Evolutionary conservation across 2,329 filamentous ascomycete species (phyloP).

Genomic region (Curvularia eragrostidis): DNA sequence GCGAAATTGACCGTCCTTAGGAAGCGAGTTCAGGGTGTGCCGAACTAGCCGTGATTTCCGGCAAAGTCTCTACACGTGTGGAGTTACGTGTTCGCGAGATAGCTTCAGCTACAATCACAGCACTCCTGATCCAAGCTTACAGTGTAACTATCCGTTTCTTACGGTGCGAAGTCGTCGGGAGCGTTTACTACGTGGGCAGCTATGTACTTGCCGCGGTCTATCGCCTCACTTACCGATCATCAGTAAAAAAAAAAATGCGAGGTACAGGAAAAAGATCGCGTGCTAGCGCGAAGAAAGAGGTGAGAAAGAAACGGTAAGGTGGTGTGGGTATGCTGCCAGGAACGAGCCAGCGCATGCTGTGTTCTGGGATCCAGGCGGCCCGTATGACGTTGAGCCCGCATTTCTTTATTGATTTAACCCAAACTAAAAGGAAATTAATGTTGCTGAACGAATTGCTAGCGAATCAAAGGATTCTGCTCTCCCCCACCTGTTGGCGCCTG

Average conservation of each 20-base stretch:
- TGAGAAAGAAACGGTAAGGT: neutral
- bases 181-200: neutral
- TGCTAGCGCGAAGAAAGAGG: slow-evolving; percentile 1
- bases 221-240: neutral
- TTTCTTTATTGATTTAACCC: slow-evolving; percentile 11
- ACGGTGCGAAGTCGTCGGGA: neutral
- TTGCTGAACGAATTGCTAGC: slow-evolving; percentile 13
- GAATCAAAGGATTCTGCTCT: slow-evolving; percentile 8
- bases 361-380: neutral
- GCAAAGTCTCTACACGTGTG: neutral
- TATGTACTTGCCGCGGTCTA: neutral
- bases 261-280: slow-evolving; percentile 1
- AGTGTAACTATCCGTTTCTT: neutral
- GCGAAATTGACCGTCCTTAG: neutral
- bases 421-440: neutral
- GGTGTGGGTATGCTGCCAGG: slow-evolving; percentile 10
- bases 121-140: too few species aligned
- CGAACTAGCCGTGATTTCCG: neutral
- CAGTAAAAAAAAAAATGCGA: neutral
- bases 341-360: slow-evolving; percentile 7
- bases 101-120: too few species aligned
- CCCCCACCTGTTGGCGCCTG: slow-evolving; percentile 8
- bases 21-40: neutral
- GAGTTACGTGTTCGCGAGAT: neutral
- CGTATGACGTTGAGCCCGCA: slow-evolving; percentile 10